These are phyloP conservation scores for Nevesoporus exiguus DNA, from an alignment of 768 basidiomycete species.

Conservation along the genomic window DNA sequence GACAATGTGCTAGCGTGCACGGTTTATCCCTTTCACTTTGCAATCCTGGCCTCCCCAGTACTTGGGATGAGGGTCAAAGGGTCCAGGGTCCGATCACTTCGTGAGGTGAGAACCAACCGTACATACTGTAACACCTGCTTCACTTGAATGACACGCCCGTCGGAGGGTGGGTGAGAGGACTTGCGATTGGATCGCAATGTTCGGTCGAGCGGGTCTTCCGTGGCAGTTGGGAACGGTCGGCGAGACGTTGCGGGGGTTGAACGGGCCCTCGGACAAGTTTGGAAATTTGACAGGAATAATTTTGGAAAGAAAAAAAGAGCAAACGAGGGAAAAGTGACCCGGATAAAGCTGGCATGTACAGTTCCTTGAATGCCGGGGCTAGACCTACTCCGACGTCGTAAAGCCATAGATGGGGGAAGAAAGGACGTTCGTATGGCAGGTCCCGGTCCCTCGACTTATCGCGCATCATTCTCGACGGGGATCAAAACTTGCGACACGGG, in stretches of 20 bases:
- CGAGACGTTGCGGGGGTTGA: constrained; percentile 9
- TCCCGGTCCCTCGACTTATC: constrained; percentile 10
- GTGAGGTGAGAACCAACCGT: background rate
- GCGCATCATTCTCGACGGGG: constrained; percentile 19
- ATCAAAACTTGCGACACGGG: constrained; percentile 13
- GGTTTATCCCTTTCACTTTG: background rate
- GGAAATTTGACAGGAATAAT: constrained; percentile 5
- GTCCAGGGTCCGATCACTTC: constrained; percentile 10
- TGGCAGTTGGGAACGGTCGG: constrained; percentile 10
- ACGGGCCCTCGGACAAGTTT: constrained; percentile 18
- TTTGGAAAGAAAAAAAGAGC: background rate
- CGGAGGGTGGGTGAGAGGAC: background rate
- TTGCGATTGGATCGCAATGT: constrained; percentile 12
- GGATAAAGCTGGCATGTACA: background rate
- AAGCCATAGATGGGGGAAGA: background rate
- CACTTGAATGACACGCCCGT: background rate
- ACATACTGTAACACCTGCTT: background rate
- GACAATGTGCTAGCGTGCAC: background rate
- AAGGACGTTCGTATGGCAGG: background rate
- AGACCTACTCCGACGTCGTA: background rate
- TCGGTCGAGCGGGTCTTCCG: constrained; percentile 23
- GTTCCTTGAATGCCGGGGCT: constrained; percentile 3
- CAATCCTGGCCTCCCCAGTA: constrained; percentile 5
- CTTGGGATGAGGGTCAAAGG: background rate
- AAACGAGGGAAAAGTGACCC: constrained; percentile 4